Base-by-base conservation (phyloP, 2,329 filamentous ascomycete species). In the Helotiales sp. region DNA sequence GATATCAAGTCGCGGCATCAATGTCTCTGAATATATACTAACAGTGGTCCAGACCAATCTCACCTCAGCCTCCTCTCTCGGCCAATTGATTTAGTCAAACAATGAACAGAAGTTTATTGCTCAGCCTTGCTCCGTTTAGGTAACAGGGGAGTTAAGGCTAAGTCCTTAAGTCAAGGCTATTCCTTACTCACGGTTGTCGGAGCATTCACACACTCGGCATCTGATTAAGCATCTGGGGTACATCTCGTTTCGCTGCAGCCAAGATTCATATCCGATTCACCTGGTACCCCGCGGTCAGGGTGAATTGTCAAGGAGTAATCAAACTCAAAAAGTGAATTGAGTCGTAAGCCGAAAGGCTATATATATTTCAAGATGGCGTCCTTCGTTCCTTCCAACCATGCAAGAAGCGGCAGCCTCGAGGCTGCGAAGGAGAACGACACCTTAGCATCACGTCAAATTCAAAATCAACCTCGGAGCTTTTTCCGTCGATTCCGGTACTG, bases 91-190 rank as follows among this genome's bases (percentile, higher is more conserved):
- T n/a, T 24, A 27, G 8, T 10, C 22, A 15, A 44, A 15, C 40
- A 27, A 44, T 44, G 40, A 12, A 27, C 22, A 44, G 9, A 15
- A 24, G 10, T 25, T 24, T 24, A 15, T 15, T 15, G 29, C 5
- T 48, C 46, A 31, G 46, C 46, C 46, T 48, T 27, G 46, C 31
- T 33, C 9, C 29, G 30, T 22, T 8, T 25, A 31, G 46, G 5
- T 48, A 27, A 48, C 46, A 48, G 19, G 46, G 46, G 29, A 30
- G 46, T 30, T 48, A 25, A 47, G 46, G 25, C 46, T 48, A 48
- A 48, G 25, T 19, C 40, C 36, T 40, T 19, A 9, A 19, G 24
- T 27, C 46, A 48, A 48, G 25, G 46, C 46, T 47, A 17, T 30
- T 17, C 31, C 9, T 47, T 25, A 17, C 10, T 48, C 17, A 12